These are phyloP conservation scores for Debaryomyces fabryi DNA, from an alignment of 1,139 yeast species.

Conservation along the genomic window DNA sequence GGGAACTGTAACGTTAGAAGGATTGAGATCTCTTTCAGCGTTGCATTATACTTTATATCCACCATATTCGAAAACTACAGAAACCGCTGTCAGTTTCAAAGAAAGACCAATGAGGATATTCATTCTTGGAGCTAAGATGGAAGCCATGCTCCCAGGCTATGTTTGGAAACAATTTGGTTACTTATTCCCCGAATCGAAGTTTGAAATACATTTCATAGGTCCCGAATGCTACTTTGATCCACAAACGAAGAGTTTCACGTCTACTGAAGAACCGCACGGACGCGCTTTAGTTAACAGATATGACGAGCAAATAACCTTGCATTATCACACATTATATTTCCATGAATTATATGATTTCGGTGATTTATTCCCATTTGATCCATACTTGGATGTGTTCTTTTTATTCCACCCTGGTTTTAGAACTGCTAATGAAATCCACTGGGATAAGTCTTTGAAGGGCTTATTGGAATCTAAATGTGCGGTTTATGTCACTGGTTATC, in stretches of 20 bases:
- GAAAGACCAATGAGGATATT: conserved; percentile 91
- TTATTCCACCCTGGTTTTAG: conserved; percentile 94
- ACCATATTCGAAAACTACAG: conserved; percentile 53
- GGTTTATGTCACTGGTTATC: conserved; percentile 87
- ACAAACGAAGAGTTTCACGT: conserved; percentile 38
- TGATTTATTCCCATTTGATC: conserved; percentile 97
- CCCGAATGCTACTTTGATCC: conserved; percentile 86
- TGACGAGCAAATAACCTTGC: conserved; percentile 73
- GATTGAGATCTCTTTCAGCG: conserved; percentile 89
- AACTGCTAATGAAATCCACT: conserved; percentile 77
- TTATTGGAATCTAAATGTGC: conserved; percentile 92
- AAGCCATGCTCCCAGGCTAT: conserved; percentile 90
- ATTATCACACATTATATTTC: conserved; percentile 88
- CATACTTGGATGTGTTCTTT: conserved; percentile 89
- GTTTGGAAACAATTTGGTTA: conserved; percentile 94
- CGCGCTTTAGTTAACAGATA: conserved; percentile 72
- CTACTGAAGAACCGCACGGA: conserved; percentile 44
- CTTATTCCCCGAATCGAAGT: conserved; percentile 77
- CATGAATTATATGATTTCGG: conserved; percentile 88
- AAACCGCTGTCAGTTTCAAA: conserved; percentile 51
- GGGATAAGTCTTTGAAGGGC: conserved; percentile 85
- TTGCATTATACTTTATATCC: conserved; percentile 89
- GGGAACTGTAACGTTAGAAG: conserved; percentile 90
- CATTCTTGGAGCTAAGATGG: conserved; percentile 89
- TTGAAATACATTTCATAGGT: conserved; percentile 90